Base-by-base conservation (phyloP, 495 filamentous ascomycete species). In the Trichoderma virens region DNA sequence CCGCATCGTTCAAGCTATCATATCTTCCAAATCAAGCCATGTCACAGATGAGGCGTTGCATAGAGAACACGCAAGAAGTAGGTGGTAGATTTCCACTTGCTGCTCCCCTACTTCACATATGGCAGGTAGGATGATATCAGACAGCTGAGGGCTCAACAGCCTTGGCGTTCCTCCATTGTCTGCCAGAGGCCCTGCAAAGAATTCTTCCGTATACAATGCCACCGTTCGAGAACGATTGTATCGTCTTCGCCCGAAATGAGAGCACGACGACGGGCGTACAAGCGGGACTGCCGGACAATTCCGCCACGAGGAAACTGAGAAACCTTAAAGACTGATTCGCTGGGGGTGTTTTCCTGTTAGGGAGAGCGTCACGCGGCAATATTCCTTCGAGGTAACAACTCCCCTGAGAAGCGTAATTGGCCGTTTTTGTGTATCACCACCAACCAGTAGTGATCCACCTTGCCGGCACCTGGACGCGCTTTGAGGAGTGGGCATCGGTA, bases 371-470 rank as follows among this genome's bases (percentile, higher is more conserved):
- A 56, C 51, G 51, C 23, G 51, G 51, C 25, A 16, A 28, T 30
- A 16, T 56, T 56, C 51, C 25, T 56, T 56, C 25, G 25, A 56
- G 51, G 51, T 28, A 56, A 56, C 23, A 28, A 28, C 23, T 27
- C 51, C 13, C 25, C 13, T 56, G 8, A 18, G 20, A 28, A 56
- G 3, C 3, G 13, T 30, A 3, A 56, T 56, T 56, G 51, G 51
- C 51, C 6, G 25, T 28, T 35, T 8, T 56, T 56, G 25, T 4
- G 23, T 30, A 56, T 56, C 25, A 56, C 51, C 23, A 18, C 11
- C 27, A 56, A 25, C 51, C 51, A 56, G 23, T 56, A 23, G 30
- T 56, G 51, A 56, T 56, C 51, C 51, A 56, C 51, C 23, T 31
- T 9, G 27, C 25, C 51, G 51, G 51, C 51, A 56, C 51, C 51